Conservation (phyloP, 331 rosid genomes). For the Saraca asoca region DNA sequence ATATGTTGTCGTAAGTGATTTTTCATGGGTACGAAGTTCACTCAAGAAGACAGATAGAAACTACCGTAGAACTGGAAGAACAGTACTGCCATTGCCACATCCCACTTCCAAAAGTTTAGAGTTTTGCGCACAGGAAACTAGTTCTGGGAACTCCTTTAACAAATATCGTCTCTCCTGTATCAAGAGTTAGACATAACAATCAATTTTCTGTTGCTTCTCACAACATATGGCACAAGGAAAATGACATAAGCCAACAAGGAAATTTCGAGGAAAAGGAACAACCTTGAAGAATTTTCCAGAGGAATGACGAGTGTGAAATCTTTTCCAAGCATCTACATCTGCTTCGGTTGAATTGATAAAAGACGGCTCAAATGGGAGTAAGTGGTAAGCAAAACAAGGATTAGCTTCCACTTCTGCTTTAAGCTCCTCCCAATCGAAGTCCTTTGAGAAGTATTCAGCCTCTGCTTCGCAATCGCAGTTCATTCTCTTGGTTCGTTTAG, state of each 20-base stretch:
- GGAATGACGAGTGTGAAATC: slow-evolving; percentile 69
- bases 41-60: neutral
- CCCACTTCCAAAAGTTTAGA: slow-evolving; percentile 80
- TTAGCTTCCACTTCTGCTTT: slow-evolving; percentile 60
- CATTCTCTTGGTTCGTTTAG: slow-evolving; percentile 21
- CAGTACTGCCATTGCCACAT: slow-evolving; percentile 91
- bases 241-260: neutral
- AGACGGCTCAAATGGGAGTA: slow-evolving; percentile 39
- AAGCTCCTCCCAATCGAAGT: slow-evolving; percentile 76
- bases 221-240: too few species aligned
- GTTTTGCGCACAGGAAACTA: slow-evolving; percentile 50
- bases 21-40: neutral
- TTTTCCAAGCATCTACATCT: slow-evolving; percentile 59
- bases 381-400: slow-evolving; percentile 54
- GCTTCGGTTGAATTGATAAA: slow-evolving; percentile 14
- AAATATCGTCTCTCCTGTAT: slow-evolving; percentile 85
- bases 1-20: neutral
- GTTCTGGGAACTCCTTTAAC: slow-evolving; percentile 79
- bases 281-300: slow-evolving; percentile 88
- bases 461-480: slow-evolving; percentile 37
- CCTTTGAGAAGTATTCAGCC: slow-evolving; percentile 59
- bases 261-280: neutral
- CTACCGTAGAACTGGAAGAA: slow-evolving; percentile 81
- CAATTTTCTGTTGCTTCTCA: too few species aligned
- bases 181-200: neutral